A percentile compares a stretch with the other conserved stretches of the same genome.
These are phyloP conservation scores for Filobasidium uniguttulatum DNA, from an alignment of 1,284 basidiomycete genomes.

Conservation along the genomic window DNA sequence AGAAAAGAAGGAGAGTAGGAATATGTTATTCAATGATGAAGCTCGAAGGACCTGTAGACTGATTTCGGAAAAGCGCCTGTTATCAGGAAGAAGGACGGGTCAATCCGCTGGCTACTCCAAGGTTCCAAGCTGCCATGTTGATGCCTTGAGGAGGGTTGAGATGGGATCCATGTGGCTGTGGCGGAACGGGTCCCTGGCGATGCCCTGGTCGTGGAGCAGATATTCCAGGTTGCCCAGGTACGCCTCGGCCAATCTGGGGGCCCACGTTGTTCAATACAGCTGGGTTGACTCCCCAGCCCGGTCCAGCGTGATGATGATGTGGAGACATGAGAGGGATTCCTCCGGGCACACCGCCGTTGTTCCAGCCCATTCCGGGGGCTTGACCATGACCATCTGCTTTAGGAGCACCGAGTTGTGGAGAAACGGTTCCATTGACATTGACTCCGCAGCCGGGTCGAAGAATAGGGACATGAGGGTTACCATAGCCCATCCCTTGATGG, in stretches of 20 bases:
- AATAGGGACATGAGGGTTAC: neutral
- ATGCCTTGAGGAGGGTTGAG: too few relatives aligned
- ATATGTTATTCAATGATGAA: too few relatives aligned
- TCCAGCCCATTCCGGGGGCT: neutral
- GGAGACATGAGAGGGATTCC: neutral
- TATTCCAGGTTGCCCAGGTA: neutral
- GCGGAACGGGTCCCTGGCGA: too few relatives aligned
- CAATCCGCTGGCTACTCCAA: neutral
- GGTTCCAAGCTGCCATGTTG: conserved; percentile 2
- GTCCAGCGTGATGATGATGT: neutral
- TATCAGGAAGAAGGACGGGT: too few relatives aligned
- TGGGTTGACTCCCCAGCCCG: conserved; percentile 1
- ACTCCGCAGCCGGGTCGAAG: neutral
- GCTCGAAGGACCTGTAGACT: too few relatives aligned
- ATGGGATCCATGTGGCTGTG: too few relatives aligned
- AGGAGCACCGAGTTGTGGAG: neutral
- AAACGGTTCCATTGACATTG: neutral
- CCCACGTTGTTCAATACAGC: neutral
- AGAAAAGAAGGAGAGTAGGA: too few relatives aligned
- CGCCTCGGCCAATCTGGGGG: neutral
- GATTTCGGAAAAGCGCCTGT: too few relatives aligned
- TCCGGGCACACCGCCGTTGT: neutral
- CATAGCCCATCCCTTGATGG: neutral
- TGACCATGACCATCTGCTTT: neutral
- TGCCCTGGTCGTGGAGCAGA: too few relatives aligned